Base-by-base conservation (phyloP, 2,329 filamentous ascomycete species). In the Dactylellina drechsleri region DNA sequence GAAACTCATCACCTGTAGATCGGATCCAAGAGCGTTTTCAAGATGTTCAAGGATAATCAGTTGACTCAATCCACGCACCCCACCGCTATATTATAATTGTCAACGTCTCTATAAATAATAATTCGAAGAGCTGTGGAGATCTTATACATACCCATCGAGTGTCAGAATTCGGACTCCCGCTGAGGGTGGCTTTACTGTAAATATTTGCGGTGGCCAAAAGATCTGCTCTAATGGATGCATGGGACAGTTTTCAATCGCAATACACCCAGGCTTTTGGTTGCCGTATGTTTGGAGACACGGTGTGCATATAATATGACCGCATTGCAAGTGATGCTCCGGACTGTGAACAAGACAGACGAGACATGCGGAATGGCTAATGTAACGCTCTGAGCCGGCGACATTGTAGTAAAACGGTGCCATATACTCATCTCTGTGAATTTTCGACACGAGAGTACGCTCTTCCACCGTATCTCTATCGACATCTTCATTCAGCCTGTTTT, bases 1-100 rank as follows among this genome's bases (percentile, higher is more conserved):
- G 78, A 86, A 85, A 2, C 78, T 78, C 57, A 83, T 83, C 1
- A 85, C 81, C 0, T 82, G 81, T 1, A 86, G 75, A 4, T 80
- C 78, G 7, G 80, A 78, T 1, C 82, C 83, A 0, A 85, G 77
- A 3, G 79, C 79, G 20, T 78, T 79, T 74, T 85, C 82, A 8
- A 86, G 81, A 3, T 79, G 78, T 26, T 80, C 77, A 3, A 86
- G 49, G 7, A 68, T 58, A 0, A 77, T 77, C 28, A 79, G 78
- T 36, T 83, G 79, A 2, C 81, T 78, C 1, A 77, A 54, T 2
- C 78, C 74, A 5, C 79, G 79, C 2, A 77, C 76, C 23, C 77
- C 59, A 41, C 77, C 56, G 26, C 79, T 67, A 76, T 26, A 72
- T 36, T 16, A 26, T 53, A 12, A 52, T 23, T 18, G 47, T 20